A percentile compares a stretch with the other conserved stretches of the same genome.
Conservation (phyloP, 2,329 filamentous ascomycete genomes). For the Fusarium redolens region DNA sequence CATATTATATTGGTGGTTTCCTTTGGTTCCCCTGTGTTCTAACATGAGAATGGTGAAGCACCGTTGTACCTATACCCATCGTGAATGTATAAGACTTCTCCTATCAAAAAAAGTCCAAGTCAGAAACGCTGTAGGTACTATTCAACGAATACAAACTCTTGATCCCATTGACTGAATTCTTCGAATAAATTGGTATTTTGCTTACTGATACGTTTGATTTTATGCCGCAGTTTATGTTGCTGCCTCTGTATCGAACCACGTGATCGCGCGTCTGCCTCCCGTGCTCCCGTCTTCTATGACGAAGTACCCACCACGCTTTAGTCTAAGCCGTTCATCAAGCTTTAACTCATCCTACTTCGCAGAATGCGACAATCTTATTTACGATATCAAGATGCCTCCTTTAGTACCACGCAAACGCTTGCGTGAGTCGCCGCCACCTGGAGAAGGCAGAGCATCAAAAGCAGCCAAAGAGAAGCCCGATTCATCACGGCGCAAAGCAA, state of each 20-base stretch:
- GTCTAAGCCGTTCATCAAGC: neutral
- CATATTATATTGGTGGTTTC: neutral
- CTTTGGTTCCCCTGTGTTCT: neutral
- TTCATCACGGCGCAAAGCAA: conserved; percentile 59
- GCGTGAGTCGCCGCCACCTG: conserved; percentile 57
- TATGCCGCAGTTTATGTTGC: neutral
- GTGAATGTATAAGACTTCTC: neutral
- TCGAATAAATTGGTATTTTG: neutral
- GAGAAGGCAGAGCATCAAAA: conserved; percentile 45
- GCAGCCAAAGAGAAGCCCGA: conserved; percentile 34
- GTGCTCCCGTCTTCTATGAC: conserved; percentile 23
- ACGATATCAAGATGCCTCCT: conserved; percentile 69
- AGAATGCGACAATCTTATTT: conserved; percentile 26
- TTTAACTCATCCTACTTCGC: neutral
- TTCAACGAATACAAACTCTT: neutral
- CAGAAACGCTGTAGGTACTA: neutral
- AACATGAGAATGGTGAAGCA: neutral
- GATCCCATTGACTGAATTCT: too few relatives aligned
- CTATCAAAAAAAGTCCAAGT: too few relatives aligned
- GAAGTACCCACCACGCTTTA: conserved; percentile 15
- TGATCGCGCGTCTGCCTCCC: conserved; percentile 13
- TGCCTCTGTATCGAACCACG: conserved; percentile 3
- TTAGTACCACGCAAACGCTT: conserved; percentile 74
- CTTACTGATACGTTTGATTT: neutral
- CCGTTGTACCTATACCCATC: fast-evolving